Evolutionary conservation across 495 filamentous ascomycete genomes (phyloP).

Genomic region (Aspergillus steynii): DNA sequence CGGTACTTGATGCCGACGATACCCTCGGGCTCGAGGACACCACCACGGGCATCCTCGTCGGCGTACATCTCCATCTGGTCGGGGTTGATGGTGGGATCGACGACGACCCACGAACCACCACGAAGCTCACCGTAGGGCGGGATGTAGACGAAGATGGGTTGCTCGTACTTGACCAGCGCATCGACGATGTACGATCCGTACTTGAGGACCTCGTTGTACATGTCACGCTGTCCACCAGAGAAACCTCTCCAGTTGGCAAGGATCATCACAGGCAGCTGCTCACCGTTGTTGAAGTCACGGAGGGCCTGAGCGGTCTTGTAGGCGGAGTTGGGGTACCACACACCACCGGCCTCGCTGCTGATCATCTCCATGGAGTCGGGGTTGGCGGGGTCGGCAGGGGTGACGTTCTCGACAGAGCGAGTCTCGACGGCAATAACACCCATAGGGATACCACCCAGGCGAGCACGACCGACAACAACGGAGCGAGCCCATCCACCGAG

Average conservation of each 20-base stretch:
- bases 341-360: constrained; percentile 89
- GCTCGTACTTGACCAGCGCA: constrained; percentile 95
- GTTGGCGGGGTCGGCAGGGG: constrained; percentile 97
- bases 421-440: constrained; percentile 98
- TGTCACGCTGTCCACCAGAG: constrained; percentile 98
- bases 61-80: constrained; percentile 99
- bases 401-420: constrained; percentile 92
- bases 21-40: constrained; percentile 97
- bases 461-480: constrained; percentile 94
- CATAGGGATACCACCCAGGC: constrained; percentile 95
- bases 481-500: constrained; percentile 97
- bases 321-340: constrained; percentile 99
- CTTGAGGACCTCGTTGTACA: constrained; percentile 99
- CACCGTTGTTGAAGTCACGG: constrained; percentile 97
- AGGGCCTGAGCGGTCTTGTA: constrained; percentile 99
- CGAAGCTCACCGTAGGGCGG: constrained; percentile 94
- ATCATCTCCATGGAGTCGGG: constrained; percentile 97
- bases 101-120: constrained; percentile 98
- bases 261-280: constrained; percentile 98
- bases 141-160: constrained; percentile 98
- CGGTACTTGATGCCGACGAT: constrained; percentile 98
- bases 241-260: constrained; percentile 99
- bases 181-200: constrained; percentile 99
- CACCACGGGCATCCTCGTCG: constrained; percentile 91
- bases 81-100: constrained; percentile 97